Conservation (phyloP, 2,329 filamentous ascomycete species). For the Xylariaceae sp. region DNA sequence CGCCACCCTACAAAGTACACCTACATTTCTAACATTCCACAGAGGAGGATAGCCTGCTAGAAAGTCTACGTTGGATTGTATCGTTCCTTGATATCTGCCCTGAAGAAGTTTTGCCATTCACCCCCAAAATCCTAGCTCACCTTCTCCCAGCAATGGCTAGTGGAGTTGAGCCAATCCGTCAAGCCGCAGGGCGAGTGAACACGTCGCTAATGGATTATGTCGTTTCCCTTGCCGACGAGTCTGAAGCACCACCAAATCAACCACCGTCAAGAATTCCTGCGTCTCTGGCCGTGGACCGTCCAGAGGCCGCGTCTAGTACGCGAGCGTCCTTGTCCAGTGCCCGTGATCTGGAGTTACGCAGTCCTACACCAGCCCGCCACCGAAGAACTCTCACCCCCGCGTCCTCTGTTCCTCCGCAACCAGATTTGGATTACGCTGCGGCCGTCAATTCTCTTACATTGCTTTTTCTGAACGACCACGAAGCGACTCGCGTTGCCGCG, state of each 20-base stretch:
- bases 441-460: conserved; percentile 92
- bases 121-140: conserved; percentile 87
- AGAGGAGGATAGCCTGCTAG: conserved; percentile 91
- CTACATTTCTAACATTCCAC: conserved; percentile 25
- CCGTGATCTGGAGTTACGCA: conserved; percentile 56
- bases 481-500: conserved; percentile 90
- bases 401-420: conserved; percentile 49
- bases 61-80: conserved; percentile 92
- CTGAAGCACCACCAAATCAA: conserved; percentile 42
- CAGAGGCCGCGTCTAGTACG: conserved; percentile 52
- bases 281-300: conserved; percentile 47
- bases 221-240: conserved; percentile 81
- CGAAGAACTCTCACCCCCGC: conserved; percentile 50
- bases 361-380: conserved; percentile 54
- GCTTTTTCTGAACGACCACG: conserved; percentile 94
- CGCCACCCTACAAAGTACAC: conserved; percentile 1
- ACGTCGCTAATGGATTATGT: conserved; percentile 92
- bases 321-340: conserved; percentile 56
- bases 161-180: conserved; percentile 83
- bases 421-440: conserved; percentile 92
- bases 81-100: conserved; percentile 96
- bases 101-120: conserved; percentile 93
- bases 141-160: conserved; percentile 94
- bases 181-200: conserved; percentile 88
- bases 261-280: conserved; percentile 44